Evolutionary conservation across 2,329 filamentous ascomycete genomes (phyloP), one percentile per base, ranked within the genome.

Genomic region (Colletotrichum lentis): DNA sequence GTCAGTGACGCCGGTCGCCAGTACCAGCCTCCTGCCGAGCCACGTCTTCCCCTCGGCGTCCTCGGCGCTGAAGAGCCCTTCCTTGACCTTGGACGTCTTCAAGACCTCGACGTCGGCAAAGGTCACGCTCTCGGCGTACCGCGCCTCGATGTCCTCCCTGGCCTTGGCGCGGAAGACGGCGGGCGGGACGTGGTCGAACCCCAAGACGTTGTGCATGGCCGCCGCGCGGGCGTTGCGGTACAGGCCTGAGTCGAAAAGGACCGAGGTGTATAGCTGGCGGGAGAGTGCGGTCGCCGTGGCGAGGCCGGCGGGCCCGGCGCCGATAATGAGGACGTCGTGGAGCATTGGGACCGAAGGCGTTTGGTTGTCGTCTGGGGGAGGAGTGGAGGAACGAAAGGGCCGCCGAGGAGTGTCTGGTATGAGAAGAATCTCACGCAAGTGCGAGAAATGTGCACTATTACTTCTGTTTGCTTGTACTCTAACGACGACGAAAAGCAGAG

Each of bases 1-100:
- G 70, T 90, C 88, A 27, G 73, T 75, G 0, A 85, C 79, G 0
- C 88, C 88, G 0, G 78, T 86, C 0, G 85, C 87, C 0, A 90
- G 75, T 0, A 87, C 82, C 1, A 90, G 61, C 67, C 86, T 89
- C 54, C 79, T 79, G 0, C 86, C 86, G 11, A 74, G 70, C 71
- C 82, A 89, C 0, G 71, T 73, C 2, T 74, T 72, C 0, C 84
- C 85, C 0, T 76, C 43, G 1, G 73, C 76, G 67, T 87, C 86
- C 0, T 75, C 70, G 0, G 77, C 76, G 49, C 76, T 73, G 52
- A 84, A 83, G 3, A 69, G 49, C 2, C 75, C 78, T 0, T 65
- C 61, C 0, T 76, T 74, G 10, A 72, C 66, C 67, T 75, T 78
- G 1, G 72, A 72, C 6, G 78, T 74, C n/a, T 64, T 71, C 35